Evolutionary conservation across 768 basidiomycete species (phyloP).

Genomic region (Pholiota molesta): DNA sequence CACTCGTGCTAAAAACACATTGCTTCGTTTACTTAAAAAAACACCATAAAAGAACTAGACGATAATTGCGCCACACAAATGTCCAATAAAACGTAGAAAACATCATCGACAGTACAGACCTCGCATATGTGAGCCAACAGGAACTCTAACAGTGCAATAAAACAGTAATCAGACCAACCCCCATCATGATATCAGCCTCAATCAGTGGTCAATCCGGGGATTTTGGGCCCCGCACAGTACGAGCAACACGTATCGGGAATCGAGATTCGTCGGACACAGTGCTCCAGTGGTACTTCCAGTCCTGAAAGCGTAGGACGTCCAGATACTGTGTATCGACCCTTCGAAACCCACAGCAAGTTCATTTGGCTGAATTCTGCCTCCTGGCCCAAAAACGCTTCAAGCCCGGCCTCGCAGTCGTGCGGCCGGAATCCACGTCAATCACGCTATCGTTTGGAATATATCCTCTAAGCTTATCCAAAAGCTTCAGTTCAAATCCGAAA

Average conservation of each 20-base stretch:
- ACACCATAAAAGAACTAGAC: not conserved
- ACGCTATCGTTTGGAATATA: not conserved
- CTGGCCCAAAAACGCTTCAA: not conserved
- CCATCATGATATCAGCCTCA: too few relatives aligned
- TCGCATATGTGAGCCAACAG: too few relatives aligned
- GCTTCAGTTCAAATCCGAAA: slow-evolving; percentile 17
- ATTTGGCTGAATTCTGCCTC: not conserved
- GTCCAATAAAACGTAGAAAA: not conserved
- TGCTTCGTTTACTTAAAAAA: not conserved
- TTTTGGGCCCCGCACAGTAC: not conserved
- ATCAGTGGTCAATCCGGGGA: not conserved
- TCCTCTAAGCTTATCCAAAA: not conserved
- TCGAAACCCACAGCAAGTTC: not conserved
- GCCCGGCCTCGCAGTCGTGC: not conserved
- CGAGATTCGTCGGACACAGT: too few relatives aligned
- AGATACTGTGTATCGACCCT: too few relatives aligned
- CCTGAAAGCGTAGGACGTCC: too few relatives aligned
- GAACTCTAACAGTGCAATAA: too few relatives aligned
- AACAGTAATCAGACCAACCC: too few relatives aligned
- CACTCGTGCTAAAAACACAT: not conserved
- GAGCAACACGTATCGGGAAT: not conserved
- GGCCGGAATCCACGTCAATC: not conserved
- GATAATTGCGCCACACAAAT: not conserved
- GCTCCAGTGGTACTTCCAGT: too few relatives aligned
- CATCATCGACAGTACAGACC: too few relatives aligned